These are phyloP conservation scores for Monosporascus ibericus DNA, from an alignment of 2,329 filamentous ascomycete genomes.

Conservation along the genomic window DNA sequence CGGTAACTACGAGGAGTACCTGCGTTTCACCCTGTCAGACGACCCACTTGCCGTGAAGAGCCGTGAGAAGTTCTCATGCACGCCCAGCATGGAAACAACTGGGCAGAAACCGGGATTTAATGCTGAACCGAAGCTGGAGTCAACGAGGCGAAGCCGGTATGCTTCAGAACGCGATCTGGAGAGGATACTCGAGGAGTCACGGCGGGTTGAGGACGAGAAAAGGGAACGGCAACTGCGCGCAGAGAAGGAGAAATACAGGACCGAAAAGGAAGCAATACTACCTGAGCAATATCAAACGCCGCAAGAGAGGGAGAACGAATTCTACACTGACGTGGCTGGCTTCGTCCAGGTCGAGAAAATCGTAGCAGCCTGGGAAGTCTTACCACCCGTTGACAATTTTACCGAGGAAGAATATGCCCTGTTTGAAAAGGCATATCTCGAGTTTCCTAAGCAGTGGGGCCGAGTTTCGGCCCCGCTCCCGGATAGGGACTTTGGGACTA, in stretches of 20 bases:
- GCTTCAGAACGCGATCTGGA: conserved; percentile 70
- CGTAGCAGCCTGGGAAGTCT: conserved; percentile 64
- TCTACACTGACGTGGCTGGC: conserved; percentile 62
- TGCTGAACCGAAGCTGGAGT: conserved; percentile 51
- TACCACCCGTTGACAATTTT: conserved; percentile 70
- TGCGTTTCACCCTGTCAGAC: conserved; percentile 49
- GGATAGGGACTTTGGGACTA: conserved; percentile 67
- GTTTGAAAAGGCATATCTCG: conserved; percentile 70
- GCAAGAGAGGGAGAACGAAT: conserved; percentile 50
- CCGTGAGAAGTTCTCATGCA: conserved; percentile 45
- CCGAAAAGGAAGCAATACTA: conserved; percentile 67
- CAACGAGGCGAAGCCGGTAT: conserved; percentile 47
- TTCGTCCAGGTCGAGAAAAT: conserved; percentile 59
- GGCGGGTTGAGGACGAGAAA: conserved; percentile 63
- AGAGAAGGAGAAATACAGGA: conserved; percentile 64
- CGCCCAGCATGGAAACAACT: conserved; percentile 28
- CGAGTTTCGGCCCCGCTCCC: conserved; percentile 64
- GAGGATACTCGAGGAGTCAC: conserved; percentile 64
- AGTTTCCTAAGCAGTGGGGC: conserved; percentile 77
- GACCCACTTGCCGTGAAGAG: conserved; percentile 50
- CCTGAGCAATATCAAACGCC: conserved; percentile 62
- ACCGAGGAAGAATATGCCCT: conserved; percentile 61
- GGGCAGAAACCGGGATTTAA: conserved; percentile 31
- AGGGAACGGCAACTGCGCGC: conserved; percentile 60
- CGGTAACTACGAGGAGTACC: conserved; percentile 44